Conservation (phyloP, 306 rosid species). For the peach (Prunus persica) region DNA sequence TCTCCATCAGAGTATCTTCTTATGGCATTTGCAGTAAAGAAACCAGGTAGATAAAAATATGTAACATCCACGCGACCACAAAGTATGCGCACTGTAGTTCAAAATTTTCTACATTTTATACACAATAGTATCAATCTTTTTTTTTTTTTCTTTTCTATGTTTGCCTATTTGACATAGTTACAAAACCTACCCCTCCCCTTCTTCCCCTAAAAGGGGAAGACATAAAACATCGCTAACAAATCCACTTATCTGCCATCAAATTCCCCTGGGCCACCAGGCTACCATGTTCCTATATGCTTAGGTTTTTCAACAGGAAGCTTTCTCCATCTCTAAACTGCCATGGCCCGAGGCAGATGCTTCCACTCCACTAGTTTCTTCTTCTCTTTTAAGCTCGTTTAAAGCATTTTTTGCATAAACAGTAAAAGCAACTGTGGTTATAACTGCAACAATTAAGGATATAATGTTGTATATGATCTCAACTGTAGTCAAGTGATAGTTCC, state of each 20-base stretch:
- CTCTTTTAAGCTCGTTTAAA: slow-evolving; percentile 55
- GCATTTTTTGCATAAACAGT: slow-evolving; percentile 84
- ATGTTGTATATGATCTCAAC: slow-evolving; percentile 84
- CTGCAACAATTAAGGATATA: slow-evolving; percentile 70
- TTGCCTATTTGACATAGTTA: slow-evolving; percentile 29
- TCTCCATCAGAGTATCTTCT: background rate
- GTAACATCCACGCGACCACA: background rate
- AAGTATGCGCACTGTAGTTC: background rate
- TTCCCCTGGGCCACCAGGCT: background rate
- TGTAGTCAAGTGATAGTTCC: slow-evolving; percentile 72
- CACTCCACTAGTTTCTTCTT: slow-evolving; percentile 43
- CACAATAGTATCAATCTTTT: background rate
- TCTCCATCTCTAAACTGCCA: slow-evolving; percentile 53
- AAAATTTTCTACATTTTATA: slow-evolving; percentile 2
- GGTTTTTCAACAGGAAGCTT: slow-evolving; percentile 55
- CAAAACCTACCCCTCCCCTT: slow-evolving; percentile 9
- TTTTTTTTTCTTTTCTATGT: slow-evolving; percentile 11
- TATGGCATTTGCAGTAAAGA: background rate
- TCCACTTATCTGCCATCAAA: slow-evolving; percentile 26
- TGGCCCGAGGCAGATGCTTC: slow-evolving; percentile 42
- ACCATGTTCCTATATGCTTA: slow-evolving; percentile 22
- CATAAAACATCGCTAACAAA: slow-evolving; percentile 5
- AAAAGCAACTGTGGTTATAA: slow-evolving; percentile 74
- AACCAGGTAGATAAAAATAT: background rate
- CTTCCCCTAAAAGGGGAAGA: background rate